Evolutionary conservation across 2,329 filamentous ascomycete species (phyloP).

Genomic region (Penicillium psychrosexuale): DNA sequence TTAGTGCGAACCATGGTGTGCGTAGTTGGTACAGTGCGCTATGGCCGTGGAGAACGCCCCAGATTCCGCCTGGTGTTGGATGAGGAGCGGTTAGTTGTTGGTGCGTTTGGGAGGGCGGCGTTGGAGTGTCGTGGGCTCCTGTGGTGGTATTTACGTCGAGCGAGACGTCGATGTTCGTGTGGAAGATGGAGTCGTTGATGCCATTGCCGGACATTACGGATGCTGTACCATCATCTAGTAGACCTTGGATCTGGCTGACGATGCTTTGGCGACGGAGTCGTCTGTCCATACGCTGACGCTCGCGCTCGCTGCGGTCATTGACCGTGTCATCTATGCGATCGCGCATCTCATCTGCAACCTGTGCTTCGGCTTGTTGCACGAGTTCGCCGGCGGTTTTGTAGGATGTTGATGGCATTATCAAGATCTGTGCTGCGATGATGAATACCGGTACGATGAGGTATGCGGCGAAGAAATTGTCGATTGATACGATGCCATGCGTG

Average conservation of each 20-base stretch:
- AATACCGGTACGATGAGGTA: conserved; percentile 69
- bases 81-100: conserved; percentile 35
- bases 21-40: conserved; percentile 69
- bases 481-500: conserved; percentile 56
- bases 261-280: conserved; percentile 60
- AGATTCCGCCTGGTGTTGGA: conserved; percentile 61
- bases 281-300: conserved; percentile 52
- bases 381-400: conserved; percentile 87
- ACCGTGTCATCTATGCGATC: conserved; percentile 58
- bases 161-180: conserved; percentile 2
- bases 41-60: conserved; percentile 76
- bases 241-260: conserved; percentile 67
- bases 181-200: conserved; percentile 20
- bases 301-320: conserved; percentile 47
- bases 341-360: conserved; percentile 52
- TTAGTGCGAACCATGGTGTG: conserved; percentile 82
- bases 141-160: neutral
- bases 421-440: conserved; percentile 65
- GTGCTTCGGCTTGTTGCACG: conserved; percentile 65
- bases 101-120: conserved; percentile 37
- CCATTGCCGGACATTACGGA: conserved; percentile 2
- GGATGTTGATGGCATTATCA: conserved; percentile 69
- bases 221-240: conserved; percentile 56
- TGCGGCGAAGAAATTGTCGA: conserved; percentile 65
- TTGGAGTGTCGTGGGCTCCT: neutral